Conservation (phyloP, 2,329 filamentous ascomycete species). For the Apiospora aurea region DNA sequence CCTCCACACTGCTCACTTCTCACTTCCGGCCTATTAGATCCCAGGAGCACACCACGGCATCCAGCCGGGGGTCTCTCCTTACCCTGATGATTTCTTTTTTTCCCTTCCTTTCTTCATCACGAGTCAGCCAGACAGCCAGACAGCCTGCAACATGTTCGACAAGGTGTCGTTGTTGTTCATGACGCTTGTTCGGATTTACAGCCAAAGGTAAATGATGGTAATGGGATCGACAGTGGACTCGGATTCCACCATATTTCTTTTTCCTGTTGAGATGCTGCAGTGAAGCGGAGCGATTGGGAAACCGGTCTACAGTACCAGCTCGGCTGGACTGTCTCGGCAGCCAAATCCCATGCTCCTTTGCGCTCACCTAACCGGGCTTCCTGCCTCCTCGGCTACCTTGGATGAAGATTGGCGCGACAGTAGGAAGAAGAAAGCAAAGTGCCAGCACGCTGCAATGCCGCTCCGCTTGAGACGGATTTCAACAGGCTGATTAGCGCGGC, state of each 20-base stretch:
- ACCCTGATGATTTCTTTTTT: slow-evolving; percentile 10
- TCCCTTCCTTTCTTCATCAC: not conserved
- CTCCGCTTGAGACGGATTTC: slow-evolving; percentile 4
- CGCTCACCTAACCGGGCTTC: not conserved
- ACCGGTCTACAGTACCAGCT: slow-evolving; percentile 17
- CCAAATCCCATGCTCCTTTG: slow-evolving; percentile 1
- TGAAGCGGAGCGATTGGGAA: slow-evolving; percentile 19
- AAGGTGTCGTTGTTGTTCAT: not conserved
- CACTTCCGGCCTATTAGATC: slow-evolving; percentile 15
- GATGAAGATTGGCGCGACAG: not conserved
- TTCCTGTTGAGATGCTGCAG: slow-evolving; percentile 18
- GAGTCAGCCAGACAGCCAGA: not conserved
- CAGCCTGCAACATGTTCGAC: slow-evolving; percentile 1
- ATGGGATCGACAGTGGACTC: slow-evolving; percentile 5
- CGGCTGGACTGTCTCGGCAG: slow-evolving; percentile 10
- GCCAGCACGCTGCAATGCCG: not conserved
- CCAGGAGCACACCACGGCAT: not conserved
- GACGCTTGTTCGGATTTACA: slow-evolving; percentile 2
- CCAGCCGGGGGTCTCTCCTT: not conserved
- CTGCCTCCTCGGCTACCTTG: slow-evolving; percentile 2
- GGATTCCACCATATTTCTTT: slow-evolving; percentile 2
- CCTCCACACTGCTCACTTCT: not conserved
- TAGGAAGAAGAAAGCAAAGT: not conserved
- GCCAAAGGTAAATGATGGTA: not conserved
- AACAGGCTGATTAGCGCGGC: not conserved